Evolutionary conservation across 1,139 yeast genomes (phyloP), one percentile per base, ranked within the genome.

Genomic region (Casaregolazyma lundiana): DNA sequence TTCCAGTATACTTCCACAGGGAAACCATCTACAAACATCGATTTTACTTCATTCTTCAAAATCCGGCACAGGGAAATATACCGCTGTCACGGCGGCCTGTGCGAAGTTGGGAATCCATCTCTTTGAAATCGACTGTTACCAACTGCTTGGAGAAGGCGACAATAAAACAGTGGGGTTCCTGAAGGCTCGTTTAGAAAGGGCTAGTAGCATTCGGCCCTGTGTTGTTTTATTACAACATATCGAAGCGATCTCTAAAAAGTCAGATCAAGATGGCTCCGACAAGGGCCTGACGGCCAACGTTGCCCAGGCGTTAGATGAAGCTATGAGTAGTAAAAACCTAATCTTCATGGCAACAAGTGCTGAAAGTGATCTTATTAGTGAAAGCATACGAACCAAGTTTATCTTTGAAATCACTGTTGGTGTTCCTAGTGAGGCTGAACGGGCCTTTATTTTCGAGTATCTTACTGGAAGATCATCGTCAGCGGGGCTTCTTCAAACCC

Each of bases 381-480:
- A 81, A 46, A 72, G 76, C 24, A 67, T 89, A 5, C 74, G 94
- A 53, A 78, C 84, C 50, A 71, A 77, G 48, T 74, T 89, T 55
- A 86, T 83, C 59, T 90, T 90, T 64, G 95, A 88, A 57, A 69
- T 90, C 21, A 78, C 77, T 18, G 73, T 90, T 18, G 75, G 78
- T 2, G 95, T 89, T 1, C 97, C 97, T 0, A 71, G 76, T 20
- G 97, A 90, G 61, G 53, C 60, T 1, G 97, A 92, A 64, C 75
- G 98, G 59, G 63, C 60, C 30, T 71, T 69, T 34, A 82, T 90
- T 4, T 82, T 90, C 62, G 62, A 70, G 42, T 76, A 75, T 63
- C 68, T 78, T 43, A 18, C 29, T 16, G 37, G 30, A 16, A 8
- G 41, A 20, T 11, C 13, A 11, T 20, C 43, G 15, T 26, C 43